phyloP scores from a whole-genome alignment of 2,329 filamentous ascomycete species.

The Aureobasidium sp. region DNA sequence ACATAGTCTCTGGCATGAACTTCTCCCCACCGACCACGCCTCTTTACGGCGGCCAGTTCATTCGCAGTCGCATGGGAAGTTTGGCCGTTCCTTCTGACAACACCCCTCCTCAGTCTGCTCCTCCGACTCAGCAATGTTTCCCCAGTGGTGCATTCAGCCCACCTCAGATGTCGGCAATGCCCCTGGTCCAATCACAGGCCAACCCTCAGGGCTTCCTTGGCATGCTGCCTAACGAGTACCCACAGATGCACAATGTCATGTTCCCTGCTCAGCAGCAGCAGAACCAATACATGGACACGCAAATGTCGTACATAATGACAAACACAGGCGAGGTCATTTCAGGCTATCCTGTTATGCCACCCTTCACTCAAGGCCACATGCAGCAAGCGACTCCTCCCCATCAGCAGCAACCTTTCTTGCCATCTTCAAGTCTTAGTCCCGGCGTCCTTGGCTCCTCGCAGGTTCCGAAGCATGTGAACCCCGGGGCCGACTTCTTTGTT shows the following conservation, averaged over 20 bases:
- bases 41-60: slow-evolving; percentile 24
- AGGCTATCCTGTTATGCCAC: slow-evolving; percentile 11
- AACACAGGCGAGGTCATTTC: slow-evolving; percentile 12
- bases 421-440: slow-evolving; percentile 10
- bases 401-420: slow-evolving; percentile 15
- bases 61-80: slow-evolving; percentile 26
- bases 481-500: slow-evolving; percentile 32
- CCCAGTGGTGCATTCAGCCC: slow-evolving; percentile 30
- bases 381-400: slow-evolving; percentile 16
- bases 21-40: slow-evolving; percentile 38
- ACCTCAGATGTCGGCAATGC: slow-evolving; percentile 12
- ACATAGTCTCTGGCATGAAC: slow-evolving; percentile 21
- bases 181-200: slow-evolving; percentile 16
- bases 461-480: slow-evolving; percentile 21
- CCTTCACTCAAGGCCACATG: slow-evolving; percentile 9
- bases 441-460: slow-evolving; percentile 20
- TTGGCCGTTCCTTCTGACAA: slow-evolving; percentile 32
- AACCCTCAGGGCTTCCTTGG: slow-evolving; percentile 13
- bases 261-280: slow-evolving; percentile 14
- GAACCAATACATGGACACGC: slow-evolving; percentile 15
- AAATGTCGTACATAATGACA: slow-evolving; percentile 17
- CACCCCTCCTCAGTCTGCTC: slow-evolving; percentile 43
- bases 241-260: slow-evolving; percentile 17
- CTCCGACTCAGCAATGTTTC: slow-evolving; percentile 41
- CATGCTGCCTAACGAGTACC: slow-evolving; percentile 16